phyloP scores from a whole-genome alignment of 805 yeast genomes.

The Suhomyces pyralidae region DNA sequence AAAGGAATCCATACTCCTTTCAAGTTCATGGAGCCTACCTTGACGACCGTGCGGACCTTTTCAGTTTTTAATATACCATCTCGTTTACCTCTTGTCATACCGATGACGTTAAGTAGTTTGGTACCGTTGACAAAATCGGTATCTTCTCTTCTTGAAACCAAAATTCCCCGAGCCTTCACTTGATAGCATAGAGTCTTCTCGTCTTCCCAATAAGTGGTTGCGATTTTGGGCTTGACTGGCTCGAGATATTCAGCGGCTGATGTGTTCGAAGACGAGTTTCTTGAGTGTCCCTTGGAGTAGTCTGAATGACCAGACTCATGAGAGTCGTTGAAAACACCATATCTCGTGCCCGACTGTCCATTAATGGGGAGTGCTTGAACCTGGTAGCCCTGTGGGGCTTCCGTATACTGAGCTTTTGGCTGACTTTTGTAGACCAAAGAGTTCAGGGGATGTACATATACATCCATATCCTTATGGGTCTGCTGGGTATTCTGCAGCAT shows the following conservation, averaged over 20 bases:
- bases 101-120: slow-evolving; percentile 35
- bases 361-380: background rate
- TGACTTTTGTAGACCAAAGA: background rate
- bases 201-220: slow-evolving; percentile 38
- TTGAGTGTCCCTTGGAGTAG: slow-evolving; percentile 8
- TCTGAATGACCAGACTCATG: background rate
- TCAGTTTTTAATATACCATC: slow-evolving; percentile 40
- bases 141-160: slow-evolving; percentile 37
- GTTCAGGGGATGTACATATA: background rate
- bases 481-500: background rate
- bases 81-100: slow-evolving; percentile 39
- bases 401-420: background rate
- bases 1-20: slow-evolving; percentile 44
- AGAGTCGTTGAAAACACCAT: background rate
- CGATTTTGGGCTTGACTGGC: slow-evolving; percentile 29
- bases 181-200: slow-evolving; percentile 37
- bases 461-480: background rate
- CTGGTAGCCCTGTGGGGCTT: background rate
- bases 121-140: slow-evolving; percentile 37
- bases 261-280: slow-evolving; percentile 14
- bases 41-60: slow-evolving; percentile 24
- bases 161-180: slow-evolving; percentile 29
- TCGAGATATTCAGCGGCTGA: slow-evolving; percentile 13
- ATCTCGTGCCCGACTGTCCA: background rate
- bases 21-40: slow-evolving; percentile 38